These are phyloP conservation scores for Candida pseudoviswanathii DNA, from an alignment of 1,139 yeast species.

Conservation along the genomic window DNA sequence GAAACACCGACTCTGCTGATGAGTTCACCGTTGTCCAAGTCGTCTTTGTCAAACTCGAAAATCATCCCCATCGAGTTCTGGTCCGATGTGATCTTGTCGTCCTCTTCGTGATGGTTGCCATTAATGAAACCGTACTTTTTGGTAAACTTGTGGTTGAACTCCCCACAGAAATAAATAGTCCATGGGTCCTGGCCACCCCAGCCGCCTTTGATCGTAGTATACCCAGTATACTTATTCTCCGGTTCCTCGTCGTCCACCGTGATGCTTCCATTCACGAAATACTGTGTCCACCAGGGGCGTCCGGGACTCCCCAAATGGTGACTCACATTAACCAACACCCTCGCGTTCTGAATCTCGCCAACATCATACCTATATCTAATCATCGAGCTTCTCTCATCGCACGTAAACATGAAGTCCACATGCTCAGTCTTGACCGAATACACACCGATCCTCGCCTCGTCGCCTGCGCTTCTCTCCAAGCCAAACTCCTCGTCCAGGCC, in stretches of 20 bases:
- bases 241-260: constrained; percentile 17
- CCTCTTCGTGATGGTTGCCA: background rate
- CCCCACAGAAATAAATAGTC: constrained; percentile 33
- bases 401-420: constrained; percentile 28
- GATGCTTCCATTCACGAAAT: constrained; percentile 28
- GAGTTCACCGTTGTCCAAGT: constrained; percentile 7
- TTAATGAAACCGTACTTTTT: constrained; percentile 19
- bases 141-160: constrained; percentile 23
- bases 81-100: constrained; percentile 12
- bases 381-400: constrained; percentile 29
- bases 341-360: constrained; percentile 9
- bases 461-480: constrained; percentile 19
- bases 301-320: constrained; percentile 29
- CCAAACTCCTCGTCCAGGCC: constrained; percentile 12
- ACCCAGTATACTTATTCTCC: constrained; percentile 27
- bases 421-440: constrained; percentile 26
- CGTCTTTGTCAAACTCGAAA: constrained; percentile 20
- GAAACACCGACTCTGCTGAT: constrained; percentile 36
- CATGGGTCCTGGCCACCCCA: constrained; percentile 34
- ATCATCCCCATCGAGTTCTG: constrained; percentile 26
- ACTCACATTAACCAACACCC: constrained; percentile 28
- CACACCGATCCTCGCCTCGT: constrained; percentile 27
- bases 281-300: constrained; percentile 36
- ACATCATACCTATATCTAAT: constrained; percentile 25
- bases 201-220: constrained; percentile 30